Percentiles rank a stretch among this genome's conserved stretches.
phyloP scores from a whole-genome alignment of 495 filamentous ascomycete species.

The Trichoderma orchidacearum region DNA sequence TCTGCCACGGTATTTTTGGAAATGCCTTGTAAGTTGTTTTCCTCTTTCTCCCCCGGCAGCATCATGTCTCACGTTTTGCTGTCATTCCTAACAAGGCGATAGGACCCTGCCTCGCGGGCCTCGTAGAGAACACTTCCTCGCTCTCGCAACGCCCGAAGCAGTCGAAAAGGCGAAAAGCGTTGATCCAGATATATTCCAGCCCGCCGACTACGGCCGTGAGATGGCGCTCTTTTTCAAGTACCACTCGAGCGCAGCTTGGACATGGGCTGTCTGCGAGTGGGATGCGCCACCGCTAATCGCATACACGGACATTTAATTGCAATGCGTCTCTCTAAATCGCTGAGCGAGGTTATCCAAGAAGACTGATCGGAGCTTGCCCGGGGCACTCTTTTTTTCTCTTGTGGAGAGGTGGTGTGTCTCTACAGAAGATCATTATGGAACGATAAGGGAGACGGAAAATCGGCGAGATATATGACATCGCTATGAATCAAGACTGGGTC shows the following conservation, averaged over 20 bases:
- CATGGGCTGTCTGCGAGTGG: constrained; percentile 12
- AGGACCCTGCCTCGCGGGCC: constrained; percentile 12
- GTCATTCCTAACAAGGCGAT: not conserved
- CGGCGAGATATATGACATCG: too few relatives aligned
- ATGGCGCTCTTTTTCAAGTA: constrained; percentile 17
- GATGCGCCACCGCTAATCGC: constrained; percentile 10
- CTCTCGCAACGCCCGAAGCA: constrained; percentile 32
- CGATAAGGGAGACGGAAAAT: too few relatives aligned
- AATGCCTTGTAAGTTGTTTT: constrained; percentile 34
- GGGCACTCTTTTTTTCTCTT: not conserved
- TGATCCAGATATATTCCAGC: constrained; percentile 16
- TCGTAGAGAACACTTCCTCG: constrained; percentile 34
- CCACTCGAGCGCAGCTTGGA: constrained; percentile 14
- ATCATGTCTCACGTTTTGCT: not conserved
- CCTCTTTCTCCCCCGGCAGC: not conserved
- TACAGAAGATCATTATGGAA: too few relatives aligned
- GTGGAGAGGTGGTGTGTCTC: not conserved
- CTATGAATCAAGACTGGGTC: too few relatives aligned
- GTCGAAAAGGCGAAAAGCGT: constrained; percentile 32
- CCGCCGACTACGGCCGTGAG: constrained; percentile 14
- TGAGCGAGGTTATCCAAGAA: too few relatives aligned
- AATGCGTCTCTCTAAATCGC: too few relatives aligned
- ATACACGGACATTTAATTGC: constrained; percentile 16
- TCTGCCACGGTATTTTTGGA: constrained; percentile 52
- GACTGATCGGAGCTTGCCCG: not conserved